Conservation (phyloP, 345 rosid species). For the Isatis tinctoria region DNA sequence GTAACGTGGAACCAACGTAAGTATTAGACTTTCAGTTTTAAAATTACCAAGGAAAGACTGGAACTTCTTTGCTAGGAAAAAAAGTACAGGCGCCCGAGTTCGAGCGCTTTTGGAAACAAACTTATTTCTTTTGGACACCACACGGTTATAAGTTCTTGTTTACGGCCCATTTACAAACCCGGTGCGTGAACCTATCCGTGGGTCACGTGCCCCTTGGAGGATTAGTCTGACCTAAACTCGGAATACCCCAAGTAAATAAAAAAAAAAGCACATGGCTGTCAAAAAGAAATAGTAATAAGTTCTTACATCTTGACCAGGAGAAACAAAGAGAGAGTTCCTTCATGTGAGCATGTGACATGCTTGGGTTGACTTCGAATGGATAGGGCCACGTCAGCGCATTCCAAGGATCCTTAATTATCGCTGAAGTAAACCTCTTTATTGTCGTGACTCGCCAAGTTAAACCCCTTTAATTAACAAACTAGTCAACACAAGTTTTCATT, state of each 20-base stretch:
- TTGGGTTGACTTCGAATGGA: slow-evolving; percentile 14
- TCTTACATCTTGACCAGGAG: not conserved
- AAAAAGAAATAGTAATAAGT: not conserved
- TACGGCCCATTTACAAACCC: too few relatives aligned
- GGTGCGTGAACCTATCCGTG: too few relatives aligned
- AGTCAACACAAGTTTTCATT: not conserved
- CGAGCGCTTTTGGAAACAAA: too few relatives aligned
- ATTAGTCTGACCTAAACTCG: too few relatives aligned
- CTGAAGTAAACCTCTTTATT: not conserved
- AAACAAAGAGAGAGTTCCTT: not conserved
- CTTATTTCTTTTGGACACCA: too few relatives aligned
- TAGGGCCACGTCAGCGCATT: slow-evolving; percentile 15
- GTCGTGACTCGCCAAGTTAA: too few relatives aligned
- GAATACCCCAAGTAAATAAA: too few relatives aligned
- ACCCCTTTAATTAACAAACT: not conserved
- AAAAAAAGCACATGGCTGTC: not conserved
- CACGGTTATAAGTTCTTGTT: too few relatives aligned
- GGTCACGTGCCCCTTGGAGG: too few relatives aligned
- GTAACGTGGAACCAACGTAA: not conserved
- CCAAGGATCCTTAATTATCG: slow-evolving; percentile 4
- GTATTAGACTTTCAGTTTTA: not conserved
- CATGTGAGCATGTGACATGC: slow-evolving; percentile 20
- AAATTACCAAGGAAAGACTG: not conserved
- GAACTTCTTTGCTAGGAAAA: not conserved
- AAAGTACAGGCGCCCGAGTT: too few relatives aligned